Evolutionary conservation across 2,329 filamentous ascomycete genomes (phyloP), one percentile per base, ranked within the genome.

Genomic region (Diplodia scrobiculata): DNA sequence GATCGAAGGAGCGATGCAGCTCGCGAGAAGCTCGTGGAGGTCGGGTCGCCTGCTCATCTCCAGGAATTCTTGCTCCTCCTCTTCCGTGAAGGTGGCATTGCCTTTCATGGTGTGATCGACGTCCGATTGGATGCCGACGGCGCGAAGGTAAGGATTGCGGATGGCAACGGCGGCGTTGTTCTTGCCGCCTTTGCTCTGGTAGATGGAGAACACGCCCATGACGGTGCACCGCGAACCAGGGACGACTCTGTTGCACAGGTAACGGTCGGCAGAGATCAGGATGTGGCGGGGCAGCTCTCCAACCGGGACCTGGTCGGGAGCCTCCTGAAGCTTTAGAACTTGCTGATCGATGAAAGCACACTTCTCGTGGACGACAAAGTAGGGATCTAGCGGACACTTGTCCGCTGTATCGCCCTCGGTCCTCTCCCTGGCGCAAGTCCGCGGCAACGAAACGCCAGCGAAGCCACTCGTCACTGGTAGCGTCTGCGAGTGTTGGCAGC

Each of bases 201-300:
- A 99, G 74, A 98, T 98, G 34, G 94, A 97, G 81, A 97, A 99
- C 38, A 99, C 92, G 21, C 95, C 95, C 86, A 95, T 98, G 19
- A 99, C 85, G 2, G 92, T 96, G 77, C 95, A 99, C 76, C 94
- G 86, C 60, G 94, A 96, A 34, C 95, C 95, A 5, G 95, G 95
- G 3, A 99, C 93, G 2, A 99, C 95, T 62, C 92, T 87, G 76
- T 99, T 99, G 11, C 94, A 95, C 54, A 99, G 83, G 75, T 98
- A 97, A 63, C 95, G 87, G 75, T 99, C 95, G n/a, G 95, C 95
- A 0, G 93, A 96, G 68, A 99, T 91, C 68, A 98, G 86, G 53
- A 99, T 96, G 73, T 99, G 95, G 50, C 95, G 86, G 2, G 95
- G 95, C 59, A 99, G 82, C 79, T 99, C 95, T 80, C 95, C 95